These are phyloP conservation scores for Monilinia aucupariae DNA, from an alignment of 2,329 filamentous ascomycete species.

Conservation along the genomic window DNA sequence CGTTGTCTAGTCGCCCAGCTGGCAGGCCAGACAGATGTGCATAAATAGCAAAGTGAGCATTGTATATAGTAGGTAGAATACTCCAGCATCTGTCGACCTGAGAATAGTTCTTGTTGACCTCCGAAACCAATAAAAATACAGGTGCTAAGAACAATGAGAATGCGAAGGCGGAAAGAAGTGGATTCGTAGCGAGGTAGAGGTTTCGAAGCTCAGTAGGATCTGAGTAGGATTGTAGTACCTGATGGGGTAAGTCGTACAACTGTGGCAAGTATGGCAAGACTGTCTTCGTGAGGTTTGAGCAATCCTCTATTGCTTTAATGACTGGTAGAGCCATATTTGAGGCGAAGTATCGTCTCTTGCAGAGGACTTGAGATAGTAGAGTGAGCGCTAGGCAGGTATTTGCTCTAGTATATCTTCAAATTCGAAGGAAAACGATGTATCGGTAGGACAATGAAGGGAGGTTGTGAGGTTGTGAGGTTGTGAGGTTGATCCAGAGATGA, in stretches of 20 bases:
- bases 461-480: too few relatives aligned
- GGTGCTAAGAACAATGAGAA: constrained; percentile 65
- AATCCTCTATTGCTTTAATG: constrained; percentile 66
- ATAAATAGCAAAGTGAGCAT: constrained; percentile 79
- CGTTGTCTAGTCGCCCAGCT: constrained; percentile 64
- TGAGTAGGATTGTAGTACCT: constrained; percentile 54
- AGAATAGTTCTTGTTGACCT: constrained; percentile 91
- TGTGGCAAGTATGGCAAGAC: constrained; percentile 70
- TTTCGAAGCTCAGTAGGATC: constrained; percentile 58
- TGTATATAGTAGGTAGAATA: constrained; percentile 79
- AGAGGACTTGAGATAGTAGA: background rate
- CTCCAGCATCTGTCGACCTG: constrained; percentile 94
- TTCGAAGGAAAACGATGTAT: background rate
- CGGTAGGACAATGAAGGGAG: background rate
- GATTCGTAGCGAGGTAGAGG: constrained; percentile 81
- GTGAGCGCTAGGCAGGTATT: background rate
- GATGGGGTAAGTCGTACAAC: constrained; percentile 62
- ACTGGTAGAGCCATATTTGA: constrained; percentile 59
- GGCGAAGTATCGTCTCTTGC: background rate
- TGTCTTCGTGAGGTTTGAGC: constrained; percentile 67
- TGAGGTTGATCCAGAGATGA: background rate
- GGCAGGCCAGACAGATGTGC: constrained; percentile 68
- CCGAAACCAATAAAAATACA: constrained; percentile 69
- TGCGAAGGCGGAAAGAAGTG: constrained; percentile 68
- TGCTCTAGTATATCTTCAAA: background rate